Evolutionary conservation across 2,329 filamentous ascomycete genomes (phyloP).

Genomic region (Parastagonospora avenae): DNA sequence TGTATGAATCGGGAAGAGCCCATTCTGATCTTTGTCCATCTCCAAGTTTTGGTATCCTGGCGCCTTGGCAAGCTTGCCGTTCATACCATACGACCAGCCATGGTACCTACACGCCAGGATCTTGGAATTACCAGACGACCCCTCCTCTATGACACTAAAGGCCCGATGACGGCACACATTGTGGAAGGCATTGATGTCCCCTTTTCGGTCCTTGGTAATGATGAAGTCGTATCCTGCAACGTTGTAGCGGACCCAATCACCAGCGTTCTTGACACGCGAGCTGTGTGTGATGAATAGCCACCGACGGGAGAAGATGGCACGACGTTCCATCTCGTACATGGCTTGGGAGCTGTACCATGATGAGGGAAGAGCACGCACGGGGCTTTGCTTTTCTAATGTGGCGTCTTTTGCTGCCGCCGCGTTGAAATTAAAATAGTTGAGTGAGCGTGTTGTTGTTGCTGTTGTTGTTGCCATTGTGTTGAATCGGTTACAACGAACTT

Average conservation of each 20-base stretch:
- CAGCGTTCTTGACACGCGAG: conserved; percentile 24
- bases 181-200: conserved; percentile 42
- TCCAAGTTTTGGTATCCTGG: conserved; percentile 44
- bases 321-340: conserved; percentile 54
- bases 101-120: conserved; percentile 51
- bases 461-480: neutral
- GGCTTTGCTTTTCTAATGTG: conserved; percentile 6
- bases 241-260: conserved; percentile 27
- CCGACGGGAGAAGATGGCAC: conserved; percentile 51
- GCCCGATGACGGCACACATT: conserved; percentile 52
- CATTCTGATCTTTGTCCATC: conserved; percentile 34
- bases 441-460: conserved; percentile 2
- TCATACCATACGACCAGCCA: conserved; percentile 52
- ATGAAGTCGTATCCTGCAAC: conserved; percentile 30
- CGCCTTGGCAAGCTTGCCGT: conserved; percentile 51
- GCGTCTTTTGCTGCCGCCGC: conserved; percentile 2
- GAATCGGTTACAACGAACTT: neutral
- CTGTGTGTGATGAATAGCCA: conserved; percentile 47
- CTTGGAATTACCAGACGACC: conserved; percentile 37
- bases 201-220: conserved; percentile 21
- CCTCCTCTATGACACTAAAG: conserved; percentile 38
- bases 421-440: conserved; percentile 25
- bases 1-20: conserved; percentile 36
- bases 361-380: conserved; percentile 46
- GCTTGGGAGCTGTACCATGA: conserved; percentile 53